Percentiles rank a stretch among this genome's conserved stretches.
These are phyloP conservation scores for Echeveria elegans DNA, from an alignment of 164 flowering plant species.

Conservation along the genomic window DNA sequence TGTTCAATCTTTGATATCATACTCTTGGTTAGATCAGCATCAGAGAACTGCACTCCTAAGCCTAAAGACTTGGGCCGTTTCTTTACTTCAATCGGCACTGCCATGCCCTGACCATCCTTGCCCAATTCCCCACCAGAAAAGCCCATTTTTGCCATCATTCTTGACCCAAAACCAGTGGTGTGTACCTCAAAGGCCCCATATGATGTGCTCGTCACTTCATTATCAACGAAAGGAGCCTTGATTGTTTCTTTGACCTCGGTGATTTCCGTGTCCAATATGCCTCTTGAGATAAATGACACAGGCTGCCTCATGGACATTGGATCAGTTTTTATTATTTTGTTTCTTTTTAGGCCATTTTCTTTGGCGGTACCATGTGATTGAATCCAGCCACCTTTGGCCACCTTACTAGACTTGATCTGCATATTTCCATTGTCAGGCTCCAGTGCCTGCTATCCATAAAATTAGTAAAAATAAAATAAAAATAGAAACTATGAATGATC, in stretches of 20 bases:
- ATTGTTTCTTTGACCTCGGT: constrained; percentile 17
- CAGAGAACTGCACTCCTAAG: constrained; percentile 51
- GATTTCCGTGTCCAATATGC: constrained; percentile 42
- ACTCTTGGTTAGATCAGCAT: not conserved
- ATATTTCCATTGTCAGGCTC: not conserved
- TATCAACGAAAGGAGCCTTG: constrained; percentile 12
- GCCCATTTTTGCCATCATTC: constrained; percentile 98
- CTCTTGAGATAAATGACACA: constrained; percentile 76
- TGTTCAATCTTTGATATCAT: not conserved
- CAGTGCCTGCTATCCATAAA: not conserved
- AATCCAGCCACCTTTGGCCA: no score
- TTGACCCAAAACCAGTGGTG: constrained; percentile 93
- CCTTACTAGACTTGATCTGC: not conserved
- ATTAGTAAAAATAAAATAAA: no score
- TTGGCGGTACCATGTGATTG: no score
- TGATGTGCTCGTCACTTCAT: constrained; percentile 17
- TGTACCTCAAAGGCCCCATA: constrained; percentile 77
- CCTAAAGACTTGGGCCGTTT: constrained; percentile 86
- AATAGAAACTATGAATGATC: not conserved
- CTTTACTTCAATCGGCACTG: constrained; percentile 61
- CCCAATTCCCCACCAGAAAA: constrained; percentile 78
- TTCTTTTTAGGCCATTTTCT: no score
- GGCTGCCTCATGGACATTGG: constrained; percentile 49
- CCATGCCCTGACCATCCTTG: constrained; percentile 78
- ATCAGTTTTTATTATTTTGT: constrained; percentile 15